A percentile compares a stretch with the other conserved stretches of the same genome.
Evolutionary conservation across 352 stramenopile genomes (phyloP).

Genomic region (Phytophthora pini): DNA sequence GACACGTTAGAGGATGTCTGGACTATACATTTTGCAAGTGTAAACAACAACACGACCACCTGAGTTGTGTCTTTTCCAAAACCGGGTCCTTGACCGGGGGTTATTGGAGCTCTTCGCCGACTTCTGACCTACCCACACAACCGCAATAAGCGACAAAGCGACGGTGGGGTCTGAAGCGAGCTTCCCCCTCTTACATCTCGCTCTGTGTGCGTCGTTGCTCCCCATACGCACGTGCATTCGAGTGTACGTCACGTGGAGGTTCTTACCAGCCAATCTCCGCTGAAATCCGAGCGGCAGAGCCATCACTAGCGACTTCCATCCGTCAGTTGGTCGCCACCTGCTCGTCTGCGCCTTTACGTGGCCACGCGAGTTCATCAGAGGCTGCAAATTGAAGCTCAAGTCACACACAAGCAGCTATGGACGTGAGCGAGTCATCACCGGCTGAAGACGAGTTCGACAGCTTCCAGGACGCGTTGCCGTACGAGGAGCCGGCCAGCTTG

Average conservation of each 20-base stretch:
- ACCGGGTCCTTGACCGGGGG: not conserved
- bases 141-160: conserved; percentile 26
- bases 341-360: conserved; percentile 30
- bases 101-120: conserved; percentile 8
- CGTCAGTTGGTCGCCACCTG: conserved; percentile 15
- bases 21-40: conserved; percentile 29
- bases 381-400: conserved; percentile 7
- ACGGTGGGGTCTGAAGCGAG: conserved; percentile 9
- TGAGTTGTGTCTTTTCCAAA: conserved; percentile 28
- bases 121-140: conserved; percentile 20
- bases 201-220: not conserved
- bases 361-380: not conserved
- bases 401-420: conserved; percentile 27
- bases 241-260: conserved; percentile 4
- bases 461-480: conserved; percentile 34
- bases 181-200: conserved; percentile 24
- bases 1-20: conserved; percentile 24
- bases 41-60: conserved; percentile 31
- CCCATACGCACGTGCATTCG: conserved; percentile 10
- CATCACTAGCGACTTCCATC: conserved; percentile 14
- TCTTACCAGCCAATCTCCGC: conserved; percentile 4
- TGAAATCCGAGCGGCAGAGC: conserved; percentile 25
- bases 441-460: conserved; percentile 35
- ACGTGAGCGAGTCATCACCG: conserved; percentile 17
- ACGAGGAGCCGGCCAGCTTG: conserved; percentile 37